Percentiles rank a stretch among this genome's conserved stretches.
These are phyloP conservation scores for Venturia aucupariae DNA, from an alignment of 2,329 filamentous ascomycete species.

Conservation along the genomic window DNA sequence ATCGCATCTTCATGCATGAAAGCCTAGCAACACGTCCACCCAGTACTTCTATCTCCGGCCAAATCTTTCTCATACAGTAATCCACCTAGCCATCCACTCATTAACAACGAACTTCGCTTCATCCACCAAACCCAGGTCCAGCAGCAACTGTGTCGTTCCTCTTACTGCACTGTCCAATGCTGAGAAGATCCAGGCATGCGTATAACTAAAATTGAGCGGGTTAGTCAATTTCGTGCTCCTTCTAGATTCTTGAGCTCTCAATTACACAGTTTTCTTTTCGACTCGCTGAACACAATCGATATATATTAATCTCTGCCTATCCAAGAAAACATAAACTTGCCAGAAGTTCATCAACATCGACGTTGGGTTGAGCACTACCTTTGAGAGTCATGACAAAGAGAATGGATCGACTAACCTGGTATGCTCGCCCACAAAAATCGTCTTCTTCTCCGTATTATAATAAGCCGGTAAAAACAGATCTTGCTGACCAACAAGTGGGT, in stretches of 20 bases:
- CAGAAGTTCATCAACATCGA: too few relatives aligned
- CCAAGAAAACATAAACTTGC: too few relatives aligned
- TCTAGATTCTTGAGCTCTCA: too few relatives aligned
- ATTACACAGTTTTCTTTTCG: too few relatives aligned
- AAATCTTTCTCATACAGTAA: conserved; percentile 38
- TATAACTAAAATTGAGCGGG: conserved; percentile 30
- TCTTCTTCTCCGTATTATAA: conserved; percentile 58
- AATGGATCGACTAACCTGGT: conserved; percentile 38
- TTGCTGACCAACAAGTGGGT: conserved; percentile 54
- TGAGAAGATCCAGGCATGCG: conserved; percentile 61
- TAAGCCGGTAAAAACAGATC: conserved; percentile 64
- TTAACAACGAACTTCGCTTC: conserved; percentile 56
- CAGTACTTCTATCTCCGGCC: too few relatives aligned
- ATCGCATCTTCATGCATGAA: too few relatives aligned
- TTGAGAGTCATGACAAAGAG: too few relatives aligned
- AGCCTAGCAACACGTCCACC: too few relatives aligned
- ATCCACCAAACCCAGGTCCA: conserved; percentile 57
- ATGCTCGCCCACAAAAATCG: conserved; percentile 60
- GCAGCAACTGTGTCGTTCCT: conserved; percentile 53
- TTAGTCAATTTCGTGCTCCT: too few relatives aligned
- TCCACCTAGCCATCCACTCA: conserved; percentile 63
- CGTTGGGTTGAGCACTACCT: too few relatives aligned
- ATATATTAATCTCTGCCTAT: too few relatives aligned
- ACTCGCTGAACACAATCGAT: too few relatives aligned
- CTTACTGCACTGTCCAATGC: conserved; percentile 60